Evolutionary conservation across 2,329 filamentous ascomycete species (phyloP).

Genomic region (Colletotrichum coccodes): DNA sequence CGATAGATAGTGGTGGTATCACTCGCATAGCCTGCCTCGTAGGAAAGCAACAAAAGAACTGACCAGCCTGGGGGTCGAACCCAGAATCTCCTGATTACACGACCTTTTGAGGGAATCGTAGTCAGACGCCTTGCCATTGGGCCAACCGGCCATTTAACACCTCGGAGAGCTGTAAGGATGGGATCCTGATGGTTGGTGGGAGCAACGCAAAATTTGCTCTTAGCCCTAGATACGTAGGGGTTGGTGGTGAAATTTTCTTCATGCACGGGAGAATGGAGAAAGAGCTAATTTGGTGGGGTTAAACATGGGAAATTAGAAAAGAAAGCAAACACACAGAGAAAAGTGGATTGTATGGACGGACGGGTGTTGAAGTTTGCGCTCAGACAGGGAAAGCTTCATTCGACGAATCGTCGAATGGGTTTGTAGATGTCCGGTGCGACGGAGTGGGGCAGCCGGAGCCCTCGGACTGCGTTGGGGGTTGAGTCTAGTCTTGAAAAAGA

Average conservation of each 20-base stretch:
- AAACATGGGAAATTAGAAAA: not conserved
- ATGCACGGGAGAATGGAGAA: not conserved
- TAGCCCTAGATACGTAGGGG: not conserved
- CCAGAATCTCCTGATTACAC: slow-evolving; percentile 33
- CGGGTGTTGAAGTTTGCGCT: not conserved
- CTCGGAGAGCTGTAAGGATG: not conserved
- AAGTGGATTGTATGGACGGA: not conserved
- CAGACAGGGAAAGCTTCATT: slow-evolving; percentile 13
- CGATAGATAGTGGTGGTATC: too few relatives aligned
- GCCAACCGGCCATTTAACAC: slow-evolving; percentile 35
- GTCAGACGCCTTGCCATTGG: slow-evolving; percentile 52
- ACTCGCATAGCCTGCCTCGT: too few relatives aligned
- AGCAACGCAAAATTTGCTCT: not conserved
- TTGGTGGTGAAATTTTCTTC: slow-evolving; percentile 11
- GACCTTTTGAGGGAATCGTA: slow-evolving; percentile 38
- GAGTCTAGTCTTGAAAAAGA: not conserved
- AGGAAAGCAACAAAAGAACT: not conserved
- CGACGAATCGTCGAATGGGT: slow-evolving; percentile 4
- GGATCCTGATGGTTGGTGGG: not conserved
- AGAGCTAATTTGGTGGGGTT: slow-evolving; percentile 11
- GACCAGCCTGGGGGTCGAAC: slow-evolving; percentile 34
- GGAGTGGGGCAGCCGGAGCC: slow-evolving; percentile 9
- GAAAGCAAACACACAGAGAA: not conserved
- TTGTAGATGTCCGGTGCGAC: not conserved
- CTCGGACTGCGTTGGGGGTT: not conserved